Evolutionary conservation across 2,329 filamentous ascomycete species (phyloP).

Genomic region (Escovopsis sp.): DNA sequence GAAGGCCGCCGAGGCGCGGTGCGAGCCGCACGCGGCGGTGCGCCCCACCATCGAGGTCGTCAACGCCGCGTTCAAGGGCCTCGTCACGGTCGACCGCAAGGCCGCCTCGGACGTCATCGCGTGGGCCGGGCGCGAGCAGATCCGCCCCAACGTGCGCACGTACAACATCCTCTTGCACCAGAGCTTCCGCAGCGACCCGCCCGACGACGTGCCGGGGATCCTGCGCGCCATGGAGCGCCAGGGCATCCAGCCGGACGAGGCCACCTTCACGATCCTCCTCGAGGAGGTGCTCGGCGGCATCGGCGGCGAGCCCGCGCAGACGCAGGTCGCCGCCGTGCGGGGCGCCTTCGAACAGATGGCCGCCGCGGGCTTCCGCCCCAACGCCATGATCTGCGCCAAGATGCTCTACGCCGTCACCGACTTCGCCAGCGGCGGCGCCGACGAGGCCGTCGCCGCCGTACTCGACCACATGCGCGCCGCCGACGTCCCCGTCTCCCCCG

Average conservation of each 20-base stretch:
- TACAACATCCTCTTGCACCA: constrained; percentile 57
- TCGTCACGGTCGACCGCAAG: constrained; percentile 36
- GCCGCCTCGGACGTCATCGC: constrained; percentile 38
- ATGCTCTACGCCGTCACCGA: constrained; percentile 41
- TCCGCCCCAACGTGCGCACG: constrained; percentile 40
- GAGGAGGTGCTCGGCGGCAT: constrained; percentile 37
- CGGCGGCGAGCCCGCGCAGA: constrained; percentile 21
- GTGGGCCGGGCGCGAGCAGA: constrained; percentile 41
- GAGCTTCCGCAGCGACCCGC: constrained; percentile 34
- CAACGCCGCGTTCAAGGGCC: constrained; percentile 53
- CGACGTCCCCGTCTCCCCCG: constrained; percentile 37
- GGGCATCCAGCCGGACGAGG: constrained; percentile 43
- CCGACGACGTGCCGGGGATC: constrained; percentile 33
- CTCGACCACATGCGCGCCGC: constrained; percentile 44
- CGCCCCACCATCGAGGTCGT: constrained; percentile 48
- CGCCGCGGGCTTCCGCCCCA: constrained; percentile 38
- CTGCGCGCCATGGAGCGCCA: constrained; percentile 42
- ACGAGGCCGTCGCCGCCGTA: constrained; percentile 40
- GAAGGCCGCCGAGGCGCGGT: constrained; percentile 24
- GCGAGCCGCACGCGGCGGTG: constrained; percentile 23
- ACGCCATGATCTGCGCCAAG: constrained; percentile 50
- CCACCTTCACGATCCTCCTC: constrained; percentile 60
- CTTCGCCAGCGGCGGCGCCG: constrained; percentile 21
- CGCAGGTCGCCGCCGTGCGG: constrained; percentile 38
- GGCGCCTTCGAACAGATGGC: constrained; percentile 43